A percentile compares a stretch with the other conserved stretches of the same genome.
phyloP scores from a whole-genome alignment of 2,329 filamentous ascomycete genomes.

The Alternaria hordeiaustralica region DNA sequence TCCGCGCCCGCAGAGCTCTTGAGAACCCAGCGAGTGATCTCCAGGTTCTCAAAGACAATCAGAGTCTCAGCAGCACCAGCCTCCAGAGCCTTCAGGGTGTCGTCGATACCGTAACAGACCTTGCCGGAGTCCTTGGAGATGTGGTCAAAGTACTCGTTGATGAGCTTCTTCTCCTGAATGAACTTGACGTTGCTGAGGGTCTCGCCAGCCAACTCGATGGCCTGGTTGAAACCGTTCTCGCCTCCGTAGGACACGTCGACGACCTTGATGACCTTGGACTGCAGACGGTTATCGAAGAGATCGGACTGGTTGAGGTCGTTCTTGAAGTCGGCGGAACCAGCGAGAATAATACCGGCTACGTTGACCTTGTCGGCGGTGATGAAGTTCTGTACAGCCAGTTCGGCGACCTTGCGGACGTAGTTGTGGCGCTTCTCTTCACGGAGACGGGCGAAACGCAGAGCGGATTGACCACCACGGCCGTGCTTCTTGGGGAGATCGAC shows the following conservation, averaged over 20 bases:
- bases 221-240: constrained; percentile 99
- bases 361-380: constrained; percentile 99
- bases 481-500: constrained; percentile 99
- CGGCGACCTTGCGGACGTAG: constrained; percentile 98
- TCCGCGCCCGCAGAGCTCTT: constrained; percentile 79
- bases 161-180: constrained; percentile 99
- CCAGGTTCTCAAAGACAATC: constrained; percentile 97
- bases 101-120: constrained; percentile 97
- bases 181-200: constrained; percentile 99
- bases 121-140: constrained; percentile 97
- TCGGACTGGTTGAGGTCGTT: constrained; percentile 98
- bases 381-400: constrained; percentile 97
- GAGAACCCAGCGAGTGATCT: constrained; percentile 88
- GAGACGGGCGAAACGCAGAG: constrained; percentile 98
- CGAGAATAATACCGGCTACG: constrained; percentile 91
- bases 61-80: constrained; percentile 92
- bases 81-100: constrained; percentile 95
- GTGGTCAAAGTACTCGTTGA: constrained; percentile 98
- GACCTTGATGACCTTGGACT: constrained; percentile 97
- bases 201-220: constrained; percentile 93
- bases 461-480: constrained; percentile 99
- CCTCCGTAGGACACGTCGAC: constrained; percentile 99
- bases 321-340: constrained; percentile 99
- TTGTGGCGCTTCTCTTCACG: constrained; percentile 99
- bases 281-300: constrained; percentile 91